These are phyloP conservation scores for Coniochaeta sp. DNA, from an alignment of 2,329 filamentous ascomycete genomes.

Conservation along the genomic window DNA sequence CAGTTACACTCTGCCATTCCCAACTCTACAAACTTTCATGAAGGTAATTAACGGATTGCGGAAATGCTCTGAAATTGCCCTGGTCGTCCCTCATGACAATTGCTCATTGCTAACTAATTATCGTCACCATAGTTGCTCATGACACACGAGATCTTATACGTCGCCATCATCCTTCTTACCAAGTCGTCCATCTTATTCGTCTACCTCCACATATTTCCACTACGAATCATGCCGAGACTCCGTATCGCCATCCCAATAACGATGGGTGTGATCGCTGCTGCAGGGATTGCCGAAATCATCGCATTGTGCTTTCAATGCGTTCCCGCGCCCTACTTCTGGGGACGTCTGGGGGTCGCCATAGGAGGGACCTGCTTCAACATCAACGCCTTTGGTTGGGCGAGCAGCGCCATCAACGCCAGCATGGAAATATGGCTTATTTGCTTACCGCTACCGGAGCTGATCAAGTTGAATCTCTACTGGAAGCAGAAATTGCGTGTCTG, in stretches of 20 bases:
- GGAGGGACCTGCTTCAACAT: neutral
- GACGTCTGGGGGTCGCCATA: neutral
- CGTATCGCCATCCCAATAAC: neutral
- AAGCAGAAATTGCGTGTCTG: neutral
- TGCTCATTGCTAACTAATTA: too few species aligned
- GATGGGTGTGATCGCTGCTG: neutral
- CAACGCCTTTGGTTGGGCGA: neutral
- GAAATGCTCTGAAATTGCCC: too few species aligned
- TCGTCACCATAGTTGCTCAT: neutral
- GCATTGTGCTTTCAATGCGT: neutral
- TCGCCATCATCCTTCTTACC: neutral
- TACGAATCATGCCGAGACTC: neutral
- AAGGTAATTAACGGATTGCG: too few species aligned
- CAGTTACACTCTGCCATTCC: neutral
- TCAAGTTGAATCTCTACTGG: neutral
- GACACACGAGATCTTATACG: neutral
- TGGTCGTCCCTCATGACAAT: neutral
- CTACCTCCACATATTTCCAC: neutral
- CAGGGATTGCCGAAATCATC: neutral
- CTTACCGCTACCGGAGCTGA: neutral
- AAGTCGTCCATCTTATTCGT: constrained; percentile 1
- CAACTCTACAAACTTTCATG: neutral
- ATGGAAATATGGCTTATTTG: constrained; percentile 2
- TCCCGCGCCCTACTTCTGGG: neutral
- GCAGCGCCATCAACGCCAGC: neutral